phyloP scores from a whole-genome alignment of 345 rosid genomes.

The Crucihimalaya himalaica region DNA sequence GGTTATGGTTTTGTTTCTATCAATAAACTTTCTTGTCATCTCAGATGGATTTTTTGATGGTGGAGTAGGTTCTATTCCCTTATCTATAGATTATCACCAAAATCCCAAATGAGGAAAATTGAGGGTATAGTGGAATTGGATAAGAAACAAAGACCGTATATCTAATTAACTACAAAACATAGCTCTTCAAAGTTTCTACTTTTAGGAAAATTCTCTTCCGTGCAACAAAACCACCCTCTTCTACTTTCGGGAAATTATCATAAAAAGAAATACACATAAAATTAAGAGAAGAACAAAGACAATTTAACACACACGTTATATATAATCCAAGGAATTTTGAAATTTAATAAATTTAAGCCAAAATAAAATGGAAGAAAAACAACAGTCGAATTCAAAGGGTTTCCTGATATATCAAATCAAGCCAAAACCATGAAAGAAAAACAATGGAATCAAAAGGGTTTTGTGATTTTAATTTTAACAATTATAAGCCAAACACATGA shows the following conservation, averaged over 20 bases:
- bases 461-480: not conserved
- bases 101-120: constrained; percentile 65
- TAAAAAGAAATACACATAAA: constrained; percentile 22
- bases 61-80: constrained; percentile 37
- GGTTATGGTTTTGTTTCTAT: constrained; percentile 23
- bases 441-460: not conserved
- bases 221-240: constrained; percentile 14
- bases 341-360: constrained; percentile 23
- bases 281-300: constrained; percentile 17
- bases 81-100: constrained; percentile 19
- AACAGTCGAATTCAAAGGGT: not conserved
- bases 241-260: not conserved
- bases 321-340: not conserved
- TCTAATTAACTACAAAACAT: constrained; percentile 8
- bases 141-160: constrained; percentile 21
- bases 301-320: not conserved
- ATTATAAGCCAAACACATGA: constrained; percentile 34
- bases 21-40: constrained; percentile 28
- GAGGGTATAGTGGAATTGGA: constrained; percentile 16
- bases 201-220: constrained; percentile 44
- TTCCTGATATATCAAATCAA: constrained; percentile 4
- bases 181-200: constrained; percentile 47
- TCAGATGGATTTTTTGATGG: constrained; percentile 22
- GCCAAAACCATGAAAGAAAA: constrained; percentile 19
- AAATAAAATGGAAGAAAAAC: not conserved